These are phyloP conservation scores for Pestalotiopsis sp. DNA, from an alignment of 2,329 filamentous ascomycete species.

Conservation along the genomic window DNA sequence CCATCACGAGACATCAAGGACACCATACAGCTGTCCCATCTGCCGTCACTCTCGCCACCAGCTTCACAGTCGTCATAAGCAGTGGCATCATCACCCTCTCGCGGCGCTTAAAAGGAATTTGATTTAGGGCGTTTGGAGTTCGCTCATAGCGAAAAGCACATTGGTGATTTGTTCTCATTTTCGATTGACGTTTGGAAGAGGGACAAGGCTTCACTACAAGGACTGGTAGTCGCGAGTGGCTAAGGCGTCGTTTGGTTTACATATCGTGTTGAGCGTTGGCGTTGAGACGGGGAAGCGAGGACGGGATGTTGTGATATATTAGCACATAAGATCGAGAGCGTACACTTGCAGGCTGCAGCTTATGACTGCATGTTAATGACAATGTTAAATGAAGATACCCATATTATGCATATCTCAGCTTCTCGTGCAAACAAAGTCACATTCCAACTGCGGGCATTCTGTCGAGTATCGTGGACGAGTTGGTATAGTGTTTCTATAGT, in stretches of 20 bases:
- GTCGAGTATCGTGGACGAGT: too few species aligned
- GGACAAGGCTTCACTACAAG: background rate
- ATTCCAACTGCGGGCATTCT: too few species aligned
- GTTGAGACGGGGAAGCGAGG: background rate
- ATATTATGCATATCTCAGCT: background rate
- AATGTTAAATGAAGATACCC: background rate
- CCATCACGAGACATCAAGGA: slow-evolving; percentile 14
- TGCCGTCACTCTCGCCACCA: background rate
- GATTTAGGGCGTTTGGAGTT: too few species aligned
- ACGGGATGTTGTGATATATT: background rate
- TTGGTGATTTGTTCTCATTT: background rate
- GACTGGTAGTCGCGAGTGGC: background rate
- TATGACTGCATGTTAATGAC: background rate
- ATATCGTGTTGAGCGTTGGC: background rate
- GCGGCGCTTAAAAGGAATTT: too few species aligned
- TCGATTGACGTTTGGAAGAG: background rate
- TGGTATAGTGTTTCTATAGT: too few species aligned
- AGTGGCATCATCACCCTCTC: too few species aligned
- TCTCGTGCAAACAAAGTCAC: too few species aligned
- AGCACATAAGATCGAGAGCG: background rate
- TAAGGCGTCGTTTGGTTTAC: background rate
- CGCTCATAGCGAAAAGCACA: background rate
- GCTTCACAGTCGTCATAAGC: background rate
- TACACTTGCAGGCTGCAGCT: background rate
- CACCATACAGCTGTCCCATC: background rate